Evolutionary conservation across 495 filamentous ascomycete species (phyloP).

Genomic region (Lichenothelia convexa): DNA sequence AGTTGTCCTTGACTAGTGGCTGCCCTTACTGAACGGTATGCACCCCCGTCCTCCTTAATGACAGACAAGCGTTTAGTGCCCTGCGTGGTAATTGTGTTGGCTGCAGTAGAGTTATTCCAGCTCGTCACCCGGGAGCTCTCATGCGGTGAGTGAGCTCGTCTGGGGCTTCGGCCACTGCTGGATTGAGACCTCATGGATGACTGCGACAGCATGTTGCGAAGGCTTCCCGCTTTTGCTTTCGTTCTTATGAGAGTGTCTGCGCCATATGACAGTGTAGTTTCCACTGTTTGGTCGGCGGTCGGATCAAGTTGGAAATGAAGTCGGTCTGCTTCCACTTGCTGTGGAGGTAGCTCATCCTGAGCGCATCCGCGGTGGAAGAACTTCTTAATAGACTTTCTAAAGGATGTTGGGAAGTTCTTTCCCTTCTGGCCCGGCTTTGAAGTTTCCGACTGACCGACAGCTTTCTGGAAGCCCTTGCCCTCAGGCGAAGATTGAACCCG

Average conservation of each 20-base stretch:
- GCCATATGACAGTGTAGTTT: neutral
- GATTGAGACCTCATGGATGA: neutral
- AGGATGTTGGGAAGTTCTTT: conserved; percentile 7
- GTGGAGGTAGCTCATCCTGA: conserved; percentile 7
- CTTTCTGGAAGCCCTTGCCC: too few relatives aligned
- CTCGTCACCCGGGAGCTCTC: conserved; percentile 58
- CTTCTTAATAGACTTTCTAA: conserved; percentile 10
- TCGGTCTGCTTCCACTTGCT: conserved; percentile 10
- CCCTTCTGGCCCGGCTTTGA: conserved; percentile 1
- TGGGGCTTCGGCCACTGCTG: neutral
- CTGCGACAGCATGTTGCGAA: too few relatives aligned
- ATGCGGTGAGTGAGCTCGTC: neutral
- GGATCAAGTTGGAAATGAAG: conserved; percentile 4
- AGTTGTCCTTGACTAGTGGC: too few relatives aligned
- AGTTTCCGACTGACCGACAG: too few relatives aligned
- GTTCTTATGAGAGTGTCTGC: neutral
- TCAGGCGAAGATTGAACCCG: neutral
- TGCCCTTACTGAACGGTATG: too few relatives aligned
- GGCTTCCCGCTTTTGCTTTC: neutral
- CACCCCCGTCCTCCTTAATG: conserved; percentile 46
- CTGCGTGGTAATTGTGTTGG: conserved; percentile 26
- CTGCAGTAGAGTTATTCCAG: conserved; percentile 48
- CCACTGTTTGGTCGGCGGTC: neutral
- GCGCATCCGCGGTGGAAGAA: conserved; percentile 6
- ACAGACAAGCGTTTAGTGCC: conserved; percentile 43